These are phyloP conservation scores for Bisporella sp. DNA, from an alignment of 2,329 filamentous ascomycete genomes.

Conservation along the genomic window DNA sequence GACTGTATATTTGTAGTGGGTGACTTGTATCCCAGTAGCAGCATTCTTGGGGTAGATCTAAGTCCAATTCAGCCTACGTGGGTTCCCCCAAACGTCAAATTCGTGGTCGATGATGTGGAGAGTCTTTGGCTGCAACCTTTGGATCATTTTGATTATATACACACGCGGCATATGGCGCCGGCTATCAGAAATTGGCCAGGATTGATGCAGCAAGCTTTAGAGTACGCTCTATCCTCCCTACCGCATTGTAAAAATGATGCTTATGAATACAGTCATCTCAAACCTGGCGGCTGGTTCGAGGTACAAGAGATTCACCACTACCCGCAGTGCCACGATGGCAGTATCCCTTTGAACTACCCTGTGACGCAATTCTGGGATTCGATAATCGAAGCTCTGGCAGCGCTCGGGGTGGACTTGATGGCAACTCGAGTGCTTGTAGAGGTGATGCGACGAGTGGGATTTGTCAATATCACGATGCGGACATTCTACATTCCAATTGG, in stretches of 20 bases:
- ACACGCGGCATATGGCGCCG: conserved; percentile 4
- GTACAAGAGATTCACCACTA: conserved; percentile 46
- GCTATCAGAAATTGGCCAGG: conserved; percentile 4
- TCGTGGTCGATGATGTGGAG: conserved; percentile 52
- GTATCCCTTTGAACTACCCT: conserved; percentile 33
- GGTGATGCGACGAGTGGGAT: conserved; percentile 26
- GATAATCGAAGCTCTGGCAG: conserved; percentile 36
- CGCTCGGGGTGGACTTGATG: conserved; percentile 38
- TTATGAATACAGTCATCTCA: conserved; percentile 35
- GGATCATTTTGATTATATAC: conserved; percentile 10
- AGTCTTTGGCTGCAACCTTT: conserved; percentile 42
- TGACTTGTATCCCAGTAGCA: conserved; percentile 22
- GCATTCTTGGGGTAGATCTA: conserved; percentile 32
- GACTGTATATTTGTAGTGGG: neutral
- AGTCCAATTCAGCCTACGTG: conserved; percentile 32
- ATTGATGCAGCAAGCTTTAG: conserved; percentile 1
- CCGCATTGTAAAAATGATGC: neutral
- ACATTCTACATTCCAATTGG: conserved; percentile 39
- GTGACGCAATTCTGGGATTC: conserved; percentile 40
- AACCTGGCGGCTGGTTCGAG: conserved; percentile 48
- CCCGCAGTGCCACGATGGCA: conserved; percentile 36
- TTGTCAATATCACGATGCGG: conserved; percentile 34
- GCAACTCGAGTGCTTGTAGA: conserved; percentile 31
- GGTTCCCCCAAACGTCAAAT: conserved; percentile 47
- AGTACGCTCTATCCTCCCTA: neutral